A percentile compares a stretch with the other conserved stretches of the same genome.
Evolutionary conservation across 1,284 basidiomycete species (phyloP).

Genomic region (Moesziomyces sp.): DNA sequence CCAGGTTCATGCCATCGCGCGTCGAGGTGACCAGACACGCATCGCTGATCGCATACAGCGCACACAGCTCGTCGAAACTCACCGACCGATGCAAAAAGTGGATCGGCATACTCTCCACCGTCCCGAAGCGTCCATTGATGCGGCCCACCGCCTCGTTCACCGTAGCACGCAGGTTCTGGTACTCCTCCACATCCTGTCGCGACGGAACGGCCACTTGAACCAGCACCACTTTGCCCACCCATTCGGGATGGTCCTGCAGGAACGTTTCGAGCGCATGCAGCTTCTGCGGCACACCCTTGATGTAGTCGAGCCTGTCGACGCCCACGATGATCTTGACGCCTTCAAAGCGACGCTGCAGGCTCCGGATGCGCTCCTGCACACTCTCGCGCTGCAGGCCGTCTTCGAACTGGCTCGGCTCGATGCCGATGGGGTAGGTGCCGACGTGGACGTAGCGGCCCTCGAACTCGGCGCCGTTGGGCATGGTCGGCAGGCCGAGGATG

Average conservation of each 20-base stretch:
- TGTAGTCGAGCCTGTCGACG: constrained; percentile 97
- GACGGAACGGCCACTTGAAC: constrained; percentile 97
- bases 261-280: constrained; percentile 95
- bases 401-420: constrained; percentile 91
- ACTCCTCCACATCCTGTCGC: constrained; percentile 97
- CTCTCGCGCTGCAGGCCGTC: constrained; percentile 81
- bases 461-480: constrained; percentile 96
- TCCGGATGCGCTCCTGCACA: constrained; percentile 81
- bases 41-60: constrained; percentile 94
- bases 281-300: constrained; percentile 99
- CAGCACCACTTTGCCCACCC: constrained; percentile 98
- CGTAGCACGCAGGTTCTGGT: constrained; percentile 93
- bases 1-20: constrained; percentile 98
- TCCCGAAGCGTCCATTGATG: constrained; percentile 97
- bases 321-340: constrained; percentile 98
- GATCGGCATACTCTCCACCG: constrained; percentile 98
- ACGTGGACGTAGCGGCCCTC: constrained; percentile 94
- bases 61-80: constrained; percentile 92
- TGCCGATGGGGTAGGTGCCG: constrained; percentile 98
- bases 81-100: constrained; percentile 91
- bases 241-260: constrained; percentile 95
- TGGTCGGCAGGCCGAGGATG: constrained; percentile 92
- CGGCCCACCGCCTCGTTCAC: constrained; percentile 98
- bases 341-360: constrained; percentile 87
- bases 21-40: constrained; percentile 95